These are phyloP conservation scores for Thinopyrum elongatum DNA, from an alignment of 176 grass and related monocot genomes.

Conservation along the genomic window DNA sequence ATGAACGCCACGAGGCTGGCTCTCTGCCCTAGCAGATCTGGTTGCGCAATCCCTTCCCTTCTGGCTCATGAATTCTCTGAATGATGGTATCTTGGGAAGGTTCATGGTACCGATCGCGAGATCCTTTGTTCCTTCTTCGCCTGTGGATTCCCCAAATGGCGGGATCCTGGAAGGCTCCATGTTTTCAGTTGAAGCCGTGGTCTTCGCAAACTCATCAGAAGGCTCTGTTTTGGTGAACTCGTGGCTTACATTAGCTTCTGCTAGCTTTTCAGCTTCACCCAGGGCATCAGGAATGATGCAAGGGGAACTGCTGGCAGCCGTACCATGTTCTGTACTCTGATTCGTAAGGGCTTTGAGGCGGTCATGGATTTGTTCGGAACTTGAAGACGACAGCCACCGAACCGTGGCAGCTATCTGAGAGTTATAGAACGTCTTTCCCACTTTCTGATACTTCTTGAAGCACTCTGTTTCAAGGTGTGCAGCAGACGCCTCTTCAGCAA, in stretches of 20 bases:
- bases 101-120: background rate
- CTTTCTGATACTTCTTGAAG: conserved; percentile 87
- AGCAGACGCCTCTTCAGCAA: conserved; percentile 45
- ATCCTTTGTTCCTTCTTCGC: background rate
- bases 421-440: conserved; percentile 84
- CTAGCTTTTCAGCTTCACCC: background rate
- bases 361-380: conserved; percentile 60
- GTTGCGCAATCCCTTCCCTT: conserved; percentile 37
- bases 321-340: background rate
- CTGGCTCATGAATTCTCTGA: conserved; percentile 59
- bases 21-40: conserved; percentile 24
- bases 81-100: conserved; percentile 67
- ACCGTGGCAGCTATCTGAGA: conserved; percentile 90
- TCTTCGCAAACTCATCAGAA: background rate
- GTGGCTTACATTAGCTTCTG: background rate
- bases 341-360: conserved; percentile 28
- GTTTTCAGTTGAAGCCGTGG: conserved; percentile 7
- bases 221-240: background rate
- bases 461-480: conserved; percentile 72
- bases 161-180: background rate
- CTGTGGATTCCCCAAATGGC: background rate
- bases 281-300: background rate
- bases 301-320: background rate
- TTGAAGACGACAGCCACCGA: conserved; percentile 71
- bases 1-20: background rate